Conservation (phyloP, 73 alveolate genomes). For the Paramecium tetraurelia region DNA sequence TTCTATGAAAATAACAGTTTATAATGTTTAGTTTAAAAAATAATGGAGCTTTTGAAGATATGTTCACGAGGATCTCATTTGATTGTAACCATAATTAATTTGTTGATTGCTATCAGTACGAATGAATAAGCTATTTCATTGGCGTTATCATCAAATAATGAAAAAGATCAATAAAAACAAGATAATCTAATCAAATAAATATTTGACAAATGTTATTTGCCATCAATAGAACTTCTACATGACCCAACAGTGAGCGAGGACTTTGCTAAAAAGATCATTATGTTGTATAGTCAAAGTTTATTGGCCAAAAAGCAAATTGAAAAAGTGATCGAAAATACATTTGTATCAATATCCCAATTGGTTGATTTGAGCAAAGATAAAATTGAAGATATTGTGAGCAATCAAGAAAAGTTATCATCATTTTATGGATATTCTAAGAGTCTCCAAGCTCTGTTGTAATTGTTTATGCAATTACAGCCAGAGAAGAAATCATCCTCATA, state of each 20-base stretch:
- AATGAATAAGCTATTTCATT: constrained; percentile 26
- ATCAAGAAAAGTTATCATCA: neutral
- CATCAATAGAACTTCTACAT: constrained; percentile 1
- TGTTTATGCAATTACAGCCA: constrained; percentile 1
- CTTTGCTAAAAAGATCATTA: constrained; percentile 30
- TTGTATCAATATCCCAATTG: neutral
- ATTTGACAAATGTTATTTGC: constrained; percentile 15
- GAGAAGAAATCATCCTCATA: neutral
- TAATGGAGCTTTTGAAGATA: neutral
- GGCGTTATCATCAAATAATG: neutral
- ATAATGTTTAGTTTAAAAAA: neutral
- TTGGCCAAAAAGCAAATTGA: constrained; percentile 13
- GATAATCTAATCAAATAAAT: neutral
- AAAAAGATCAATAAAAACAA: neutral
- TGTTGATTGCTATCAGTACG: constrained; percentile 30
- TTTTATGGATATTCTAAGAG: constrained; percentile 33
- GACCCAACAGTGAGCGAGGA: constrained; percentile 41
- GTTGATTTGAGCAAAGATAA: constrained; percentile 45
- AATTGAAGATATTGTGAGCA: neutral
- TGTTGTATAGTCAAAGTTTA: constrained; percentile 30
- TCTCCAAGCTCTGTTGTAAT: constrained; percentile 5
- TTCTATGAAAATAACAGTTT: neutral
- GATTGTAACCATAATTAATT: constrained; percentile 10
- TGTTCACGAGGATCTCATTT: constrained; percentile 28
- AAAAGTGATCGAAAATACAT: constrained; percentile 7